Percentiles rank a stretch among this genome's conserved stretches.
phyloP scores from a whole-genome alignment of 768 basidiomycete species.

The Naganishia antarctica region DNA sequence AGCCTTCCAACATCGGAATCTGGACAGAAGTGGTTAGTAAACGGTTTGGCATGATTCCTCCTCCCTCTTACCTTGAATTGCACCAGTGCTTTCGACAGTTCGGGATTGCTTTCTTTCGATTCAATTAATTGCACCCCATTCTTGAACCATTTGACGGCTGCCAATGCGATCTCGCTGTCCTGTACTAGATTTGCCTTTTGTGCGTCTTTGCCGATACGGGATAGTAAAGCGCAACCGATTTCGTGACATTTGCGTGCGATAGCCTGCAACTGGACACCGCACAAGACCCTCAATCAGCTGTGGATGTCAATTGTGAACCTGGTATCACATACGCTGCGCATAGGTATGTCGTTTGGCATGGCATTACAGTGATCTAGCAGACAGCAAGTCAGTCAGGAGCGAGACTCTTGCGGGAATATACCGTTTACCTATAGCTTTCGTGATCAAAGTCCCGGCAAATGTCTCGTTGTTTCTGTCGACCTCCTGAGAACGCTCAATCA shows the following conservation, averaged over 20 bases:
- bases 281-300: no score
- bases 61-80: constrained; percentile 3
- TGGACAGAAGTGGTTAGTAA: neutral
- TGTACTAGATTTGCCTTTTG: neutral
- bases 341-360: neutral
- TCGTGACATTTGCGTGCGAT: constrained; percentile 5
- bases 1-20: constrained; percentile 11
- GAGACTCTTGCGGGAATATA: neutral
- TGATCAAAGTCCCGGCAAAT: neutral
- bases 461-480: constrained; percentile 11
- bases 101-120: neutral
- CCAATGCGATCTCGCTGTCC: neutral
- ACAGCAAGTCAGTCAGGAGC: neutral
- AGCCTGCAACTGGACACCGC: neutral
- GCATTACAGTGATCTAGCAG: constrained; percentile 1
- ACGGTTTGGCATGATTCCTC: no score
- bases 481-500: neutral
- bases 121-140: constrained; percentile 1
- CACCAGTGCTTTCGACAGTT: neutral
- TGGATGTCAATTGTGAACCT: no score
- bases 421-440: neutral
- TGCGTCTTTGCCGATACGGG: neutral
- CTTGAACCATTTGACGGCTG: constrained; percentile 12
- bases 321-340: constrained; percentile 6
- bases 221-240: neutral